Evolutionary conservation across 176 grass and related monocot species (phyloP), one percentile per base, ranked within the genome.

Genomic region (Stipa capillata): DNA sequence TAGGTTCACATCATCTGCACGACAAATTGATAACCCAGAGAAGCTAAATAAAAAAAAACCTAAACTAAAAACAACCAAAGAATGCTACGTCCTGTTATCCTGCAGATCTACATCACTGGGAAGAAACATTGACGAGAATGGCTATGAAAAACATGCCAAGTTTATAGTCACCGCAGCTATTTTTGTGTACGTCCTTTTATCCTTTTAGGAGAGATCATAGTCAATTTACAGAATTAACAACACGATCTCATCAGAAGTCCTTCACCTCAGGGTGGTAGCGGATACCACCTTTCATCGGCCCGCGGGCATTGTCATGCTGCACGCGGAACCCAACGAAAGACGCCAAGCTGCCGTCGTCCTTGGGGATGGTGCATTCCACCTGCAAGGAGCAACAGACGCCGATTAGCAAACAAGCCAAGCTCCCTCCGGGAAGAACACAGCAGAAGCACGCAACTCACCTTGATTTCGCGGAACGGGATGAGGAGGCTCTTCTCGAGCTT

Each of bases 311-410:
- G 55, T 98, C 96, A 72, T 98, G 96, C 76, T 98, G 96, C 32
- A 98, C 92, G 68, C 96, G 93, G 85, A 98, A 98, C 1, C 96
- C 96, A 6, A 98, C 62, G 73, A 82, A 98, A 32, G 96, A 89
- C 28, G 87, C 85, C 74, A 98, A 89, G 15, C 74, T 94, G 44
- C 96, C 96, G 87, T 94, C 89, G 64, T 98, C 96, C 83, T 83
- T 98, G 36, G 96, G 96, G 75, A 98, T 94, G 41, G 96, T 93
- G 75, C 96, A 98, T 91, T 98, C 96, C 78, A 98, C 96, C 96
- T 98, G 72, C 41, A 33, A 57, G 27, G 52, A 78, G 37, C 44
- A 62, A 10, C 42, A 33, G 24, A 76, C 31, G 47, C 32, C 28
- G 14, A 41, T 68, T 33, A 81, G 33, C 70, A 41, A 72, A 48